Evolutionary conservation across 2,329 filamentous ascomycete genomes (phyloP).

Genomic region (Pseudocercospora macadamiae): DNA sequence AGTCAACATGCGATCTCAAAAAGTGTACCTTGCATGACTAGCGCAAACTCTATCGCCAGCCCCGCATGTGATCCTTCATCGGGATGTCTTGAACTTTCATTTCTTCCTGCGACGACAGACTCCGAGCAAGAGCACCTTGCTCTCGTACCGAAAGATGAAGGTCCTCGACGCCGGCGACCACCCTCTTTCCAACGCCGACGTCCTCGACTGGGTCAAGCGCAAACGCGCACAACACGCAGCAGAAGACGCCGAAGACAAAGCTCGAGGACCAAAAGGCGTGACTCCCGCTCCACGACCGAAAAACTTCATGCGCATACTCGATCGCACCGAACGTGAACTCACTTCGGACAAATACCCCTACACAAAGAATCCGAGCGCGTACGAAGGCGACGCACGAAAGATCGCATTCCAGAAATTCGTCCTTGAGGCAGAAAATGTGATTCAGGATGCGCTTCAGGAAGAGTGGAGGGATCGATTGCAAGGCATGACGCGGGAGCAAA

Average conservation of each 20-base stretch:
- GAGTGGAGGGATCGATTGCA: slow-evolving; percentile 29
- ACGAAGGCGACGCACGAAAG: slow-evolving; percentile 29
- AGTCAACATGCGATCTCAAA: neutral
- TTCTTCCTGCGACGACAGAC: too few species aligned
- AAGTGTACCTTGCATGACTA: neutral
- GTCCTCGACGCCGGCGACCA: slow-evolving; percentile 42
- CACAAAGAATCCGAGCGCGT: slow-evolving; percentile 32
- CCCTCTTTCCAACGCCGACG: slow-evolving; percentile 40
- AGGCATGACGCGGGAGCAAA: slow-evolving; percentile 31
- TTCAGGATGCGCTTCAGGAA: slow-evolving; percentile 33
- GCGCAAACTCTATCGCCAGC: neutral
- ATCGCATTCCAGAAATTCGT: slow-evolving; percentile 30
- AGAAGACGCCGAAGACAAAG: slow-evolving; percentile 36
- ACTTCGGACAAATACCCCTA: slow-evolving; percentile 35
- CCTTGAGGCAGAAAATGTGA: slow-evolving; percentile 27
- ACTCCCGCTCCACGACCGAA: slow-evolving; percentile 28
- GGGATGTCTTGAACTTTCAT: neutral
- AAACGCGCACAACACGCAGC: slow-evolving; percentile 37
- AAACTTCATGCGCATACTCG: slow-evolving; percentile 37
- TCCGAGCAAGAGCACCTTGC: neutral
- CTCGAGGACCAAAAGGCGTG: slow-evolving; percentile 20
- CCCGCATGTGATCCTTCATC: neutral
- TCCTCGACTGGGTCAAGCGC: slow-evolving; percentile 37
- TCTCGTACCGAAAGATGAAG: slow-evolving; percentile 29
- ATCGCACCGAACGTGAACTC: slow-evolving; percentile 38